Evolutionary conservation across 306 rosid species (phyloP), one percentile per base, ranked within the genome.

Genomic region (Myrica gale): DNA sequence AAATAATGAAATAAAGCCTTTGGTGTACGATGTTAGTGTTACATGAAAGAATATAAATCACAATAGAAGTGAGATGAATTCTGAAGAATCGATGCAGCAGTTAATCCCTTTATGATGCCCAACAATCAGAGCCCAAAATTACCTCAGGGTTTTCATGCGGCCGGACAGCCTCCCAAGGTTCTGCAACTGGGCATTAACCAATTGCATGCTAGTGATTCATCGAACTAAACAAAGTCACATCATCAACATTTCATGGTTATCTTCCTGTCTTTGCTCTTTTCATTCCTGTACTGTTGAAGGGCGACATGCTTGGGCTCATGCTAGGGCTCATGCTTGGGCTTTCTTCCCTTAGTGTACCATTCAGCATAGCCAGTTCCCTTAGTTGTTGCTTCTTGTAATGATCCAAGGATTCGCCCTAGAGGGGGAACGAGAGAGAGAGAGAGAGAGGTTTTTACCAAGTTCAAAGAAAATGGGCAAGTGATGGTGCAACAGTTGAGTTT

Each of bases 301-400:
- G 96, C 1, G 96, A 93, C 98, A 93, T 86, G 83, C 92, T 90
- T 3, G 98, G 97, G 73, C 95, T 90, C 90, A 86, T 86, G 26
- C 92, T 89, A 0, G 92, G 93, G 81, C 97, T 91, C 96, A 93
- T 93, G 74, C 98, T 90, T 0, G 94, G 98, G 80, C 98, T 93
- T 85, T 89, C 98, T 73, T 93, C 98, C 88, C 98, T 89, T 75
- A 93, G 78, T 58, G 98, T 93, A 48, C 98, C 98, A 60, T 90
- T 93, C 47, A 90, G 83, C 94, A 93, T 72, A 54, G 98, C 97
- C 82, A 93, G 82, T 75, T 93, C 98, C 80, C 91, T 88, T 68
- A 93, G 77, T 75, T 91, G 98, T 41, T 93, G 96, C 84, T 93
- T 93, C 92, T 93, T 93, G 74, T 91, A 91, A 71, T 88, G 97